phyloP scores from a whole-genome alignment of 331 rosid species.

The Telfairia occidentalis region DNA sequence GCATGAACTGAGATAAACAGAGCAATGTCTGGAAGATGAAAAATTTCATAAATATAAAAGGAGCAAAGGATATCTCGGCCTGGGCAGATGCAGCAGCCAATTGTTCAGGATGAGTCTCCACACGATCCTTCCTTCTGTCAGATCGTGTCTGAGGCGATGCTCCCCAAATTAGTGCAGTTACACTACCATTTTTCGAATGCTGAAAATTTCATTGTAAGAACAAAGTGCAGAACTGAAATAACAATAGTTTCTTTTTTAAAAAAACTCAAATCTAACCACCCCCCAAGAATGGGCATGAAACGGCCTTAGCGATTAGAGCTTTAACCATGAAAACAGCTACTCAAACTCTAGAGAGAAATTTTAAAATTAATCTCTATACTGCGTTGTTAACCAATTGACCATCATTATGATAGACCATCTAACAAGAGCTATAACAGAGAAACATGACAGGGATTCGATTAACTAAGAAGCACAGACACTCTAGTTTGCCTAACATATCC shows the following conservation, averaged over 20 bases:
- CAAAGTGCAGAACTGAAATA: neutral
- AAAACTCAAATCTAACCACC: neutral
- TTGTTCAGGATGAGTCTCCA: conserved; percentile 94
- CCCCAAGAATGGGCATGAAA: neutral
- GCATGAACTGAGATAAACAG: neutral
- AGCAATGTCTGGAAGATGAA: neutral
- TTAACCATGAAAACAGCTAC: neutral
- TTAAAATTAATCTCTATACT: neutral
- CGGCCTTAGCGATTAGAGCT: neutral
- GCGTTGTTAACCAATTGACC: neutral
- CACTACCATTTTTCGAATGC: conserved; percentile 59
- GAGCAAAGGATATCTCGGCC: conserved; percentile 74
- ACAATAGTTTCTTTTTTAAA: neutral
- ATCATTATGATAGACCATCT: neutral
- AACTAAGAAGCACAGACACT: no score
- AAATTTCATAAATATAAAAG: conserved; percentile 5
- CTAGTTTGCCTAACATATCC: no score
- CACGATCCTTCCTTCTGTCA: conserved; percentile 93
- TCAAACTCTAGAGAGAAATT: neutral
- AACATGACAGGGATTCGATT: no score
- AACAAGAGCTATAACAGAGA: neutral
- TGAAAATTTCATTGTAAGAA: conserved; percentile 24
- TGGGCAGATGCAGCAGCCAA: conserved; percentile 89
- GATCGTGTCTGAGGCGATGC: conserved; percentile 97
- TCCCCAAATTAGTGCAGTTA: conserved; percentile 92